Percentiles rank a stretch among this genome's conserved stretches.
Conservation (phyloP, 2,329 filamentous ascomycete species). For the Ceratocystis ficicola region DNA sequence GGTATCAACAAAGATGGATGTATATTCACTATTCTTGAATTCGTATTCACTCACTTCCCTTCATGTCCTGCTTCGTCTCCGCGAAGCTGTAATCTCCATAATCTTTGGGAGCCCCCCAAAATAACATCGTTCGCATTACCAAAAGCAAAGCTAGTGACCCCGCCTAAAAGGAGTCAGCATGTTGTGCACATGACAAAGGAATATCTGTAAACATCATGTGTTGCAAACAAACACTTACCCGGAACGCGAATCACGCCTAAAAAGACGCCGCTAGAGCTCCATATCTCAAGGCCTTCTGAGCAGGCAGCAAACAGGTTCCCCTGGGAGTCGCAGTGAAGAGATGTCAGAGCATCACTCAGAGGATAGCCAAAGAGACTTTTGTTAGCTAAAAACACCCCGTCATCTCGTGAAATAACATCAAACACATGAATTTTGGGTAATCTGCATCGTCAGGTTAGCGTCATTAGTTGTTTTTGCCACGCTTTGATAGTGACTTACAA, state of each 20-base stretch:
- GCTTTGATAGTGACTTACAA: not conserved
- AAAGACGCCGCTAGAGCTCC: slow-evolving; percentile 35
- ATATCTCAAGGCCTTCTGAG: slow-evolving; percentile 39
- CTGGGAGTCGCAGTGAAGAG: slow-evolving; percentile 36
- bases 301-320: slow-evolving; percentile 41
- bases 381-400: slow-evolving; percentile 35
- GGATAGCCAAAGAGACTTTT: slow-evolving; percentile 40
- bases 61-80: not conserved
- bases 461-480: not conserved
- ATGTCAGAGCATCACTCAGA: slow-evolving; percentile 36
- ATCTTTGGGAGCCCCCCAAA: slow-evolving; percentile 14
- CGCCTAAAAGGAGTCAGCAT: slow-evolving; percentile 16
- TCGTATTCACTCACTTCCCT: not conserved
- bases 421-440: slow-evolving; percentile 30
- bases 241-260: slow-evolving; percentile 36
- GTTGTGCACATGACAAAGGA: not conserved
- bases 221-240: slow-evolving; percentile 25
- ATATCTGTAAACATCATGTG: not conserved
- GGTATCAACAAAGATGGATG: too few species aligned
- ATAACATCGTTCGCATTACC: slow-evolving; percentile 19
- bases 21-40: not conserved
- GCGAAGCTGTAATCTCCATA: slow-evolving; percentile 19
- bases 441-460: not conserved
- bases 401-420: slow-evolving; percentile 27
- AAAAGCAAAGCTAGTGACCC: slow-evolving; percentile 20